Percentiles rank a stretch among this genome's conserved stretches.
phyloP scores from a whole-genome alignment of 805 yeast species.

The Yamadazyma scolyti region DNA sequence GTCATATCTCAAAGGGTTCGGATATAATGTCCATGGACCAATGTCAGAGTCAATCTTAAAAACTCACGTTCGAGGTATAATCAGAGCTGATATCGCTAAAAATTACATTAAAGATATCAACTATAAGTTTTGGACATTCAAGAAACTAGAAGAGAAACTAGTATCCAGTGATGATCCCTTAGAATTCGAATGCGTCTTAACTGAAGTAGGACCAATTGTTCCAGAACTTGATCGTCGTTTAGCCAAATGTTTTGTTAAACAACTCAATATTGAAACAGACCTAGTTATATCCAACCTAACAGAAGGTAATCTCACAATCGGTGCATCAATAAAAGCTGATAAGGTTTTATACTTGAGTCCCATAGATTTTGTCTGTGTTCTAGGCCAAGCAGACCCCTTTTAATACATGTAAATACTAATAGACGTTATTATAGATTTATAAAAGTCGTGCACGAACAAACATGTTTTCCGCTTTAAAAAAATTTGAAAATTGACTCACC shows the following conservation, averaged over 20 bases:
- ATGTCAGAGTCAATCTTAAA: conserved; percentile 12
- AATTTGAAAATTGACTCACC: no score
- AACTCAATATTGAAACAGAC: conserved; percentile 46
- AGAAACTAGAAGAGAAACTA: conserved; percentile 13
- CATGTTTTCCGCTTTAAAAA: no score
- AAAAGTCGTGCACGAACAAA: no score
- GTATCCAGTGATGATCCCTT: conserved; percentile 1
- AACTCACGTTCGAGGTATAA: conserved; percentile 11
- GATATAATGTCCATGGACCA: conserved; percentile 36
- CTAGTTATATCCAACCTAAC: conserved; percentile 18
- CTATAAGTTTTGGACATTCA: conserved; percentile 23
- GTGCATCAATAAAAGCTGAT: conserved; percentile 45
- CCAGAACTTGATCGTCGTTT: conserved; percentile 17
- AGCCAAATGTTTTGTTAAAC: conserved; percentile 46
- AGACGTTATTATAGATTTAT: no score
- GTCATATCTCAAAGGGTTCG: conserved; percentile 26
- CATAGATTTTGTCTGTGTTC: conserved; percentile 34
- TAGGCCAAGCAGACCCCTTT: conserved; percentile 22
- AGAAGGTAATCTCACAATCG: conserved; percentile 27
- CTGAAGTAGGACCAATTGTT: conserved; percentile 21
- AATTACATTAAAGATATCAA: conserved; percentile 12
- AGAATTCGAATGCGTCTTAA: conserved; percentile 39
- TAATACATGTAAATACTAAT: no score
- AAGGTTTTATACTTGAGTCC: conserved; percentile 42
- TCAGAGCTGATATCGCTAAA: conserved; percentile 11